Conservation (phyloP, 2,329 filamentous ascomycete genomes). For the Fusarium transvaalense region DNA sequence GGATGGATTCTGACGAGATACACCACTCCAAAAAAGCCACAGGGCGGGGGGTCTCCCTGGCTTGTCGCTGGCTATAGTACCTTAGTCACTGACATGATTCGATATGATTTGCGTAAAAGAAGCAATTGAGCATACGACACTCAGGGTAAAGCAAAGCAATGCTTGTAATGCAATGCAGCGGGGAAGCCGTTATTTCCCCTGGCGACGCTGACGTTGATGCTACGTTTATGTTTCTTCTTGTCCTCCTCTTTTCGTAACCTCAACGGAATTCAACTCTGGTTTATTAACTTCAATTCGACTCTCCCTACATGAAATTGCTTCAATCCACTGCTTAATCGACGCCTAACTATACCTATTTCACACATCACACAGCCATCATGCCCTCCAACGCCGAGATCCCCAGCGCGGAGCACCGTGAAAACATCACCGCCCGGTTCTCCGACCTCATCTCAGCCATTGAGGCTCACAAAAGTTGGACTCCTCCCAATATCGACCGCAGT, state of each 20-base stretch:
- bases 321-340: not conserved
- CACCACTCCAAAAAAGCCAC: constrained; percentile 23
- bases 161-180: constrained; percentile 26
- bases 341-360: not conserved
- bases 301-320: not conserved
- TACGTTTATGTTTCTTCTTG: constrained; percentile 19
- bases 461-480: constrained; percentile 48
- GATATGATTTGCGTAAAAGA: constrained; percentile 32
- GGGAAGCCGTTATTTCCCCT: constrained; percentile 33
- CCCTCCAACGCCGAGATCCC: constrained; percentile 35
- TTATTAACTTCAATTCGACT: not conserved
- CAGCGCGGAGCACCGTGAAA: constrained; percentile 42
- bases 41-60: constrained; percentile 9
- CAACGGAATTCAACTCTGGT: not conserved
- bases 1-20: constrained; percentile 9
- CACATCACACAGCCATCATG: constrained; percentile 22
- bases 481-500: constrained; percentile 46
- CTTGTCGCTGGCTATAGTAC: constrained; percentile 6
- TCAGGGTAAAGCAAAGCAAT: not conserved
- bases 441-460: constrained; percentile 50
- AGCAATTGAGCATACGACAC: constrained; percentile 33
- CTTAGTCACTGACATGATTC: constrained; percentile 9
- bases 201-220: constrained; percentile 25
- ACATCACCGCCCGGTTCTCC: constrained; percentile 45
- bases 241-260: constrained; percentile 5